Conservation (phyloP, 225 moss, liverwort and hornwort genomes). For the Pseudisothecium myosuroides region DNA sequence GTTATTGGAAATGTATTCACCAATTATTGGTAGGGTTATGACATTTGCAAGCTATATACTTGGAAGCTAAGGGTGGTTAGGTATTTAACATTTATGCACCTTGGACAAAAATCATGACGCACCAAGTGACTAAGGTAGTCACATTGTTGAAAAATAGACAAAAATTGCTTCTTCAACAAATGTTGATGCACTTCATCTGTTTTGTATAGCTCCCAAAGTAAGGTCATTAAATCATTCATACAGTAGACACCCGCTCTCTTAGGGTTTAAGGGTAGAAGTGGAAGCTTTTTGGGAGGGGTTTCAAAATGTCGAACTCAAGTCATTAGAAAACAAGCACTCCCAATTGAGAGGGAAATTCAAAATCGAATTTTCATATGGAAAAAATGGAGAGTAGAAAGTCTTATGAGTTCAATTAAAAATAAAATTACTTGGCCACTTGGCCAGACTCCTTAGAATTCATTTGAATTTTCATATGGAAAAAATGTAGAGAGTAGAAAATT, state of each 20-base stretch:
- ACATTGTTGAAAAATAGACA: no score
- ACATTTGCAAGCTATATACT: background rate
- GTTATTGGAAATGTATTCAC: background rate
- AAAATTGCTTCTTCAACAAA: background rate
- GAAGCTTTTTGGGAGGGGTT: background rate
- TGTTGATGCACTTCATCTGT: background rate
- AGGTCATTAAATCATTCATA: background rate
- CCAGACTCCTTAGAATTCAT: background rate
- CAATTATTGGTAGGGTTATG: background rate
- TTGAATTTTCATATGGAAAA: background rate
- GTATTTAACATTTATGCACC: background rate
- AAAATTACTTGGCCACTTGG: no score
- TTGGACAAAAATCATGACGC: no score
- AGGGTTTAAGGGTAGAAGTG: background rate
- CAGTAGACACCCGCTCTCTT: background rate
- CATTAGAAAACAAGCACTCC: background rate
- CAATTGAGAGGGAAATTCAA: background rate
- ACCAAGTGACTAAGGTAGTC: background rate
- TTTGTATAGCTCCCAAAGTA: background rate
- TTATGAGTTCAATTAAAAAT: background rate
- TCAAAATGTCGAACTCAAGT: background rate
- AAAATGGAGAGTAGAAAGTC: background rate
- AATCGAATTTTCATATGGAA: background rate
- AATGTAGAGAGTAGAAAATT: background rate
- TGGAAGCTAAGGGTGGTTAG: background rate